phyloP scores from a whole-genome alignment of 805 yeast genomes.

The Grigorovia jiainica region DNA sequence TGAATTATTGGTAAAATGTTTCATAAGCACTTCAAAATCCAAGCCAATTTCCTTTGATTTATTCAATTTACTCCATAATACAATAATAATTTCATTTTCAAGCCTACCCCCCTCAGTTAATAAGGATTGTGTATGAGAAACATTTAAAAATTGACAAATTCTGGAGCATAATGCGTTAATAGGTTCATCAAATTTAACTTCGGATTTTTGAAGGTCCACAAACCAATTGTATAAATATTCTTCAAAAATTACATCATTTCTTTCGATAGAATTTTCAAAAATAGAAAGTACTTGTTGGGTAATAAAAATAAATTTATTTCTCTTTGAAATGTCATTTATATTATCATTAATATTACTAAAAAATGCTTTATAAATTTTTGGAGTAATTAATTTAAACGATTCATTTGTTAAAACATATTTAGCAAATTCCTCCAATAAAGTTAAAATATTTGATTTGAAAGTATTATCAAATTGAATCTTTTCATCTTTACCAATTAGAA shows the following conservation, averaged over 20 bases:
- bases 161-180: neutral
- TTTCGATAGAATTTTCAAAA: neutral
- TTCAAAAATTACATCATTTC: neutral
- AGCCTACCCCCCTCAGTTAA: neutral
- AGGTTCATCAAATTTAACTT: neutral
- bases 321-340: neutral
- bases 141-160: neutral
- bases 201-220: neutral
- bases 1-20: neutral
- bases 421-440: constrained; percentile 38
- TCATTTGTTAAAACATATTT: constrained; percentile 24
- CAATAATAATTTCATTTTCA: neutral
- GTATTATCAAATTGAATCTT: constrained; percentile 11
- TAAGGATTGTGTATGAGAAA: neutral
- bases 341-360: constrained; percentile 1
- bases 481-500: constrained; percentile 22
- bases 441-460: constrained; percentile 26
- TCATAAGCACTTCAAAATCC: constrained; percentile 1
- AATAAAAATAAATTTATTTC: neutral
- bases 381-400: constrained; percentile 3
- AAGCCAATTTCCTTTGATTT: neutral
- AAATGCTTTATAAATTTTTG: constrained; percentile 3
- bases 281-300: constrained; percentile 2
- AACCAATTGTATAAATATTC: constrained; percentile 2
- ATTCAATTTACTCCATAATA: constrained; percentile 1